These are phyloP conservation scores for Mitragyna speciosa DNA, from an alignment of 257 asterid species.

Conservation along the genomic window DNA sequence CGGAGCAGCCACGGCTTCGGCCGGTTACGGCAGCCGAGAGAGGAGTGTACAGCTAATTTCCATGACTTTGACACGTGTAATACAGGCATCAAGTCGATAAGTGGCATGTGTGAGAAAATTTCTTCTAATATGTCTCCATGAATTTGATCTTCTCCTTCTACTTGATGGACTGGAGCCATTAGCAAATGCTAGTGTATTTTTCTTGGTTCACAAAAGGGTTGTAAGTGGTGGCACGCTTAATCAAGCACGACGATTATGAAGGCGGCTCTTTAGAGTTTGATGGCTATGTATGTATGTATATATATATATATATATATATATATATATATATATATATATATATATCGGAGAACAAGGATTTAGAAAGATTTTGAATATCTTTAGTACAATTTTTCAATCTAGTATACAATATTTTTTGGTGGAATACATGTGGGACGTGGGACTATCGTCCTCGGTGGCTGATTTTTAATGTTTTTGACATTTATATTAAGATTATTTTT, in stretches of 20 bases:
- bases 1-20: slow-evolving; percentile 69
- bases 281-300: too few species aligned
- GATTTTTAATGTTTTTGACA: too few species aligned
- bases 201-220: neutral
- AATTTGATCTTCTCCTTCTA: slow-evolving; percentile 30
- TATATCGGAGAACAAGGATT: too few species aligned
- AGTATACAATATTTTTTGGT: too few species aligned
- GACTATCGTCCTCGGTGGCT: too few species aligned
- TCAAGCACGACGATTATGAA: neutral
- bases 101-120: slow-evolving; percentile 58
- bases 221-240: neutral
- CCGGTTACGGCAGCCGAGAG: slow-evolving; percentile 50
- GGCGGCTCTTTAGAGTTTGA: too few species aligned
- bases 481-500: too few species aligned
- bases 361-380: too few species aligned
- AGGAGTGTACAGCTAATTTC: slow-evolving; percentile 52
- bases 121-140: slow-evolving; percentile 50
- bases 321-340: too few species aligned
- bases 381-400: too few species aligned
- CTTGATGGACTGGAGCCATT: neutral
- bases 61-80: slow-evolving; percentile 57
- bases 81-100: slow-evolving; percentile 52
- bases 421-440: too few species aligned
- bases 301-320: too few species aligned
- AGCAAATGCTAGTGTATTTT: neutral